Conservation (phyloP, 2,329 filamentous ascomycete species). For the Colletotrichum acutatum region DNA sequence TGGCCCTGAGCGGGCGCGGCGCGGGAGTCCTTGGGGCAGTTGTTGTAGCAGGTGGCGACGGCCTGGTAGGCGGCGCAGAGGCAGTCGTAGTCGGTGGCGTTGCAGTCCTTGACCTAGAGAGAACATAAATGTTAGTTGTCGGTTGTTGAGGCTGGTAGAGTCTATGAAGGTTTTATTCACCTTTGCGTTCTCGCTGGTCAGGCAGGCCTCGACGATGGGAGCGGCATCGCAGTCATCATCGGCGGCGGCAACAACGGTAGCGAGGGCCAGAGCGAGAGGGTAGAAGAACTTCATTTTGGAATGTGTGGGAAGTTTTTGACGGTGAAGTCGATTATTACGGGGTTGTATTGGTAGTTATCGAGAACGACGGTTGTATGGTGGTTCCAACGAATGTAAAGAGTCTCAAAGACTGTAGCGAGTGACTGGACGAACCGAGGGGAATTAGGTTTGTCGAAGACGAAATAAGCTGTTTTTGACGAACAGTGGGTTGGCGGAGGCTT, state of each 20-base stretch:
- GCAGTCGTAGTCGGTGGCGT: constrained; percentile 56
- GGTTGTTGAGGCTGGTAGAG: not conserved
- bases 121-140: not conserved
- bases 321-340: not conserved
- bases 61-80: constrained; percentile 56
- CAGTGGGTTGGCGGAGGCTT: constrained; percentile 30
- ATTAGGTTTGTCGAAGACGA: constrained; percentile 21
- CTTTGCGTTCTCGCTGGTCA: constrained; percentile 52
- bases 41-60: constrained; percentile 65
- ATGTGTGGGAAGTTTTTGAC: not conserved
- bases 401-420: constrained; percentile 28
- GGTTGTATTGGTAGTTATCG: not conserved
- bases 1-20: constrained; percentile 47
- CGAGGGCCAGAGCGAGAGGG: constrained; percentile 50
- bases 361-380: constrained; percentile 2
- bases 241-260: constrained; percentile 43
- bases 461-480: constrained; percentile 18
- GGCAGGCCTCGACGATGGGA: constrained; percentile 59
- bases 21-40: constrained; percentile 63
- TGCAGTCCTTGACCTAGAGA: constrained; percentile 50
- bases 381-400: constrained; percentile 27
- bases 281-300: constrained; percentile 59
- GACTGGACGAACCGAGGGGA: constrained; percentile 26
- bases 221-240: constrained; percentile 53
- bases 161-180: constrained; percentile 36